Evolutionary conservation across 495 filamentous ascomycete species (phyloP), one percentile per base, ranked within the genome.

Genomic region (Coniosporium apollinis): DNA sequence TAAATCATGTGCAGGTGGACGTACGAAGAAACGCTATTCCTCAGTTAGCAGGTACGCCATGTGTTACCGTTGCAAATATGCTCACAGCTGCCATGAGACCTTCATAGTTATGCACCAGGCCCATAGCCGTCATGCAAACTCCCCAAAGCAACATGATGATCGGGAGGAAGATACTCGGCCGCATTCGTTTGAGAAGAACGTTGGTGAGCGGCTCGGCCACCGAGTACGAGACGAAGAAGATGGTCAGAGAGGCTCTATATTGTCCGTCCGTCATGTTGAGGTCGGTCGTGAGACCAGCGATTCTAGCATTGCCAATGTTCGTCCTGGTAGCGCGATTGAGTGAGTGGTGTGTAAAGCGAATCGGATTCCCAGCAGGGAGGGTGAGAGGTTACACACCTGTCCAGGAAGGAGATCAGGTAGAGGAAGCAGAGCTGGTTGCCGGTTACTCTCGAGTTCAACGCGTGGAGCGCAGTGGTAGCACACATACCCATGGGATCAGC

Each of bases 161-260:
- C 0, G 67, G 61, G 44, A 77, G 20, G 40, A 57, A 62, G 28
- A 56, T 30, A 18, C 49, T 45, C 1, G 58, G 58, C 7, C 46
- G 38, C n/a, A 54, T 30, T 10, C 41, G 64, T 58, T 94, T 94
- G 38, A 96, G 72, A 15, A 96, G 56, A 33, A 94, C 55, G 52
- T 96, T 94, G 28, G 85, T 91, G 22, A 86, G 41, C 0, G 85
- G 84, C 62, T 94, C 86, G 40, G 84, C 82, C 25, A 84, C 56
- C 24, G 82, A 66, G 55, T 96, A 96, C 15, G 82, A 91, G 18
- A 92, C 69, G 62, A 94, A 96, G 59, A 94, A 94, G 47, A 93
- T 79, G 22, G 77, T 76, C 1, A 94, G 67, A 3, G 74, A 63
- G 7, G 67, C 65, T 51, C 87, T 91, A 57, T 85, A 94, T 48